Conservation (phyloP, 1,139 yeast genomes). For the Blastobotrys petasosporus region DNA sequence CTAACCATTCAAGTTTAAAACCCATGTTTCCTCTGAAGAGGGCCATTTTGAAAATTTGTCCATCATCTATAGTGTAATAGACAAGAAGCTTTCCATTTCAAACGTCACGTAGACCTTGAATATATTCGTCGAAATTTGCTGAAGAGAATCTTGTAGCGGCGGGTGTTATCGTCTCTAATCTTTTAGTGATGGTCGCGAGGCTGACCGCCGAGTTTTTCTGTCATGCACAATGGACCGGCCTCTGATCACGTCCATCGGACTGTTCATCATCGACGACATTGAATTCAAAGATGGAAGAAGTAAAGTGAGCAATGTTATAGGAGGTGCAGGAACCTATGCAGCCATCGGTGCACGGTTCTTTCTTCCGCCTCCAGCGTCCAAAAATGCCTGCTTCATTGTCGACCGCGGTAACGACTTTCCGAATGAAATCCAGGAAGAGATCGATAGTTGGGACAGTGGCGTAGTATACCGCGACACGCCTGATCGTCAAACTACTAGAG, state of each 20-base stretch:
- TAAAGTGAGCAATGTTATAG: conserved; percentile 54
- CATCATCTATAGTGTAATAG: too few species aligned
- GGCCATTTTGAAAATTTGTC: too few species aligned
- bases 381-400: conserved; percentile 56
- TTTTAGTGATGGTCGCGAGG: too few species aligned
- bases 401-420: conserved; percentile 85
- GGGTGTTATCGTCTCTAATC: too few species aligned
- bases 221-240: conserved; percentile 4
- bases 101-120: too few species aligned
- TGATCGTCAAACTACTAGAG: conserved; percentile 65
- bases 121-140: too few species aligned
- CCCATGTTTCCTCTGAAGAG: too few species aligned
- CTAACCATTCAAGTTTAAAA: too few species aligned
- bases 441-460: conserved; percentile 60
- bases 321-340: conserved; percentile 89
- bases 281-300: conserved; percentile 45
- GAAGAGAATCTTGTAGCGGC: too few species aligned
- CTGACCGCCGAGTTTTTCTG: too few species aligned
- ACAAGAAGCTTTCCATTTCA: too few species aligned
- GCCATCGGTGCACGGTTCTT: conserved; percentile 66
- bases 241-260: conserved; percentile 60
- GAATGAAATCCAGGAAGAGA: conserved; percentile 36
- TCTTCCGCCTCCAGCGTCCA: conserved; percentile 38
- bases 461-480: conserved; percentile 47
- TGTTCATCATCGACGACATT: conserved; percentile 91